Conservation (phyloP, 2,329 filamentous ascomycete genomes). For the Thermomyces lanuginosus region DNA sequence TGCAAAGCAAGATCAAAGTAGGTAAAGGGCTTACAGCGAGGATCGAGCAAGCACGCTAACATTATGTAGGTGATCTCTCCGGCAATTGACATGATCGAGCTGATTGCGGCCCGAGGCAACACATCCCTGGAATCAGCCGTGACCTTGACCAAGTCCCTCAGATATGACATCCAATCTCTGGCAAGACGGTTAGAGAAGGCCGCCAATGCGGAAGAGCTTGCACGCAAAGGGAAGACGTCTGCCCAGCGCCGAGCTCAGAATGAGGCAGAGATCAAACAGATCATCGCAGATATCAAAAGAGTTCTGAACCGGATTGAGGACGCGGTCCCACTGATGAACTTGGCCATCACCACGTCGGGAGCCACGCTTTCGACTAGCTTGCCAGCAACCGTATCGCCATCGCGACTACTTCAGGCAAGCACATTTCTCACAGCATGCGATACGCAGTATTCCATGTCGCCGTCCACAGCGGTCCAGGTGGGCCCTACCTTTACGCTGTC, state of each 20-base stretch:
- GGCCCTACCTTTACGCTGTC: slow-evolving; percentile 76
- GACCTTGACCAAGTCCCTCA: slow-evolving; percentile 62
- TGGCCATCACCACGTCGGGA: slow-evolving; percentile 87
- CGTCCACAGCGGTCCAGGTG: slow-evolving; percentile 55
- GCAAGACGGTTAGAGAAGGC: slow-evolving; percentile 58
- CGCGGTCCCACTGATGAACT: slow-evolving; percentile 76
- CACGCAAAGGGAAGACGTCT: slow-evolving; percentile 17
- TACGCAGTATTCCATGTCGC: slow-evolving; percentile 55
- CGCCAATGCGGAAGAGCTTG: slow-evolving; percentile 41
- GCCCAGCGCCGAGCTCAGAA: slow-evolving; percentile 37
- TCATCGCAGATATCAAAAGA: slow-evolving; percentile 58
- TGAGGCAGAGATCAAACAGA: slow-evolving; percentile 48
- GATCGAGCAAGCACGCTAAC: slow-evolving; percentile 41
- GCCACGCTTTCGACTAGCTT: slow-evolving; percentile 68
- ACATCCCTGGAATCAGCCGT: slow-evolving; percentile 73
- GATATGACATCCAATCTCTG: slow-evolving; percentile 66
- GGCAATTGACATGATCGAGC: slow-evolving; percentile 7
- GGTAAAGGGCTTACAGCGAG: slow-evolving; percentile 9
- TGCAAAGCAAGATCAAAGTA: slow-evolving; percentile 75
- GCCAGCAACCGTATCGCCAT: slow-evolving; percentile 72
- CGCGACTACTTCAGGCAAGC: slow-evolving; percentile 78
- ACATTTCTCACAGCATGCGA: slow-evolving; percentile 80
- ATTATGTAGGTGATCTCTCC: slow-evolving; percentile 74
- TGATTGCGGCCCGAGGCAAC: slow-evolving; percentile 51
- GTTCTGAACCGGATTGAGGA: slow-evolving; percentile 71